Base-by-base conservation (phyloP, 2,329 filamentous ascomycete species). In the Neophaeococcomyces aloes region DNA sequence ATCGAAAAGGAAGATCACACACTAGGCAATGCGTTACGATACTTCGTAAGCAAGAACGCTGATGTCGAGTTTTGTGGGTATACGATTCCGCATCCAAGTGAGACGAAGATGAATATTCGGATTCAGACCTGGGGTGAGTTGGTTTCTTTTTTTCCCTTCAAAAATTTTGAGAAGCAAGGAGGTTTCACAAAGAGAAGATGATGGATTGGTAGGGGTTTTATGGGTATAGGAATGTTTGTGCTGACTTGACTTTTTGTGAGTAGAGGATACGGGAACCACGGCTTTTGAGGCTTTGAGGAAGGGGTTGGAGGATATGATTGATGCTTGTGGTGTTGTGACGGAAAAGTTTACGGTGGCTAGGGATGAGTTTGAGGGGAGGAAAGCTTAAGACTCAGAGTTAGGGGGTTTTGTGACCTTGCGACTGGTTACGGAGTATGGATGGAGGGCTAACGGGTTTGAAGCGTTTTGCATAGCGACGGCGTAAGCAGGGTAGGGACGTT, bases 1-100 rank as follows among this genome's bases (percentile, higher is more conserved):
- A 94, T 98, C 57, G 78, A 84, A 48, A 81, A 86, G 35, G 91
- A 98, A 68, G 87, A 93, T 33, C 91, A 98, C 65, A 98, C 91
- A 0, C 71, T 98, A 41, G 91, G 91, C 21, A 98, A 98, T 65
- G 86, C 88, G 7, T 68, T 98, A 56, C 77, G 91, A 58, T 96
- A 88, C 61, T 83, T 95, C 51, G 93, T 98, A 58, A 95, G 94
- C 85, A 96, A 96, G 68, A 98, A 98, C 63, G 89, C 91, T 23
- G 79, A 91, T 51, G 91, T 98, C 48, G 91, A 98, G 63, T 95
- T 98, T 67, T 96, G 91, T 65, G 91, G 89, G 48, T 98, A 98
- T 65, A 86, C 89, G 6, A 96, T 98, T 49, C 91, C 91, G 23
- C 91, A 98, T 66, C 91, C 91, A 39, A 94, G 88, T 30, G 91